Conservation (phyloP, 805 yeast genomes). For the Wickerhamiella alocasiicola region DNA sequence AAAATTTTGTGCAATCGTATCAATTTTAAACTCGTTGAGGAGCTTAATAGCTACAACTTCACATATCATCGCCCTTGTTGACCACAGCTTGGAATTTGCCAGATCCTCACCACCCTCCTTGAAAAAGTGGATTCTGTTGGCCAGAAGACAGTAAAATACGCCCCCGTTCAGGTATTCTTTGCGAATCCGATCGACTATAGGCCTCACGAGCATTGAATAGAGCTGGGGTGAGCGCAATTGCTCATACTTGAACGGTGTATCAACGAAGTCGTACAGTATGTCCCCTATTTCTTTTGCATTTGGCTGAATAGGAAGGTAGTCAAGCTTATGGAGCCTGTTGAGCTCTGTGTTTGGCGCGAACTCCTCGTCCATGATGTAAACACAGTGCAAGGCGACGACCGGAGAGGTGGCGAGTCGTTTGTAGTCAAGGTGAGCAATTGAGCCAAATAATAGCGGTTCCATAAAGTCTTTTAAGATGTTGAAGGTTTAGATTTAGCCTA, state of each 20-base stretch:
- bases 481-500: too few relatives aligned
- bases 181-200: conserved; percentile 31
- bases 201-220: conserved; percentile 35
- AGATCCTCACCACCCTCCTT: conserved; percentile 26
- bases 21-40: conserved; percentile 33
- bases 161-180: conserved; percentile 22
- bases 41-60: conserved; percentile 42
- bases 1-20: conserved; percentile 34
- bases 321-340: conserved; percentile 19
- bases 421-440: too few relatives aligned
- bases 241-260: conserved; percentile 37
- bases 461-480: too few relatives aligned
- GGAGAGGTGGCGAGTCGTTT: too few relatives aligned
- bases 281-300: conserved; percentile 31
- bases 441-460: too few relatives aligned
- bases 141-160: conserved; percentile 31
- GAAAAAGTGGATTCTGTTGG: conserved; percentile 29
- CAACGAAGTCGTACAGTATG: conserved; percentile 33
- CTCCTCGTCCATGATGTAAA: conserved; percentile 11
- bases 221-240: conserved; percentile 42
- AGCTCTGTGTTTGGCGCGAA: background rate
- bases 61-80: conserved; percentile 39
- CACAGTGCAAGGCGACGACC: too few relatives aligned
- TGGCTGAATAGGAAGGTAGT: conserved; percentile 27
- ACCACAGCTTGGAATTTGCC: conserved; percentile 26